phyloP scores from a whole-genome alignment of 2,329 filamentous ascomycete genomes.

The Aureobasidium sp. region DNA sequence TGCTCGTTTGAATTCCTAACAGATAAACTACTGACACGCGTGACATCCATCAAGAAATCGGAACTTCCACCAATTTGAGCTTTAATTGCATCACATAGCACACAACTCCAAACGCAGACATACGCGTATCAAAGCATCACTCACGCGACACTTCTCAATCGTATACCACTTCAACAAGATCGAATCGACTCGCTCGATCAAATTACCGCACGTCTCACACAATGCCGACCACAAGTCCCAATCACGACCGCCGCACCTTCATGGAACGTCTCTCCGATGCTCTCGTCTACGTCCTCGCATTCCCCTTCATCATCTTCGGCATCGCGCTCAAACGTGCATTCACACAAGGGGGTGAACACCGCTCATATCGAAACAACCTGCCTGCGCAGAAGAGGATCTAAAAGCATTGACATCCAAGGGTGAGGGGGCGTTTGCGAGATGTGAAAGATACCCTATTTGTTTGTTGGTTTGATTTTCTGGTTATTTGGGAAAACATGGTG shows the following conservation, averaged over 20 bases:
- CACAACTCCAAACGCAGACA: background rate
- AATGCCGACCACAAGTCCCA: constrained; percentile 8
- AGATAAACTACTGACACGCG: background rate
- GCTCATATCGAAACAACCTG: constrained; percentile 18
- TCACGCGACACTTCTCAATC: background rate
- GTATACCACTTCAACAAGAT: background rate
- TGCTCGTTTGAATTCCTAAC: background rate
- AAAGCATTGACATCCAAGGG: background rate
- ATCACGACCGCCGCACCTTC: constrained; percentile 9
- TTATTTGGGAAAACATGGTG: background rate
- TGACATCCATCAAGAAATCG: background rate
- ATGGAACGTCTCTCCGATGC: constrained; percentile 20
- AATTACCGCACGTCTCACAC: background rate
- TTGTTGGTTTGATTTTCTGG: background rate
- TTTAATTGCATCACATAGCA: too few species aligned
- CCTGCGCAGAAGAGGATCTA: constrained; percentile 18
- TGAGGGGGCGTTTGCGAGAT: background rate
- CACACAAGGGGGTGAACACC: constrained; percentile 13
- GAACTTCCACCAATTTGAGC: background rate
- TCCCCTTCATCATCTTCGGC: constrained; percentile 20
- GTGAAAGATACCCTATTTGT: background rate
- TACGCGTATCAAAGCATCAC: background rate
- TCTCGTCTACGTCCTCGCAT: constrained; percentile 20
- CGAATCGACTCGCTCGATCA: background rate
- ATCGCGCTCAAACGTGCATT: constrained; percentile 19